These are phyloP conservation scores for Suillus alpinus DNA, from an alignment of 768 basidiomycete species.

Conservation along the genomic window DNA sequence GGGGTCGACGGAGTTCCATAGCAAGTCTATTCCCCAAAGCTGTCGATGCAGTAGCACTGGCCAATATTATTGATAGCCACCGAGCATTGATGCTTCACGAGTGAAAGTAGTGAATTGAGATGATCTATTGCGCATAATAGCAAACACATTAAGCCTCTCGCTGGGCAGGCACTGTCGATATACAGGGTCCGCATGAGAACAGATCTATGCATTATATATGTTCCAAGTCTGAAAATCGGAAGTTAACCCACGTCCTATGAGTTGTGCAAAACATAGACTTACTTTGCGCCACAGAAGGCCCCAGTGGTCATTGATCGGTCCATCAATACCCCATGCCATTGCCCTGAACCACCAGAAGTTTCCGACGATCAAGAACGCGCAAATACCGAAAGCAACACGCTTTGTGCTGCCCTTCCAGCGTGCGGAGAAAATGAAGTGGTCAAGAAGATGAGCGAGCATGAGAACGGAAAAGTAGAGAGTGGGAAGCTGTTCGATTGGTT, in stretches of 20 bases:
- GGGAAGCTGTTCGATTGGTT: slow-evolving; percentile 60
- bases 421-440: slow-evolving; percentile 89
- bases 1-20: not conserved
- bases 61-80: not conserved
- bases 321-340: slow-evolving; percentile 89
- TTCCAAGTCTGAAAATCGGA: slow-evolving; percentile 24
- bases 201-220: slow-evolving; percentile 25
- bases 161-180: not conserved
- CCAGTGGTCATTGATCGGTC: slow-evolving; percentile 76
- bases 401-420: slow-evolving; percentile 65
- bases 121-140: not conserved
- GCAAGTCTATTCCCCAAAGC: not conserved
- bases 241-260: slow-evolving; percentile 8
- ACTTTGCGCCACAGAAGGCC: slow-evolving; percentile 78
- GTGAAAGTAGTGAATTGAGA: not conserved
- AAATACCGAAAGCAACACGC: slow-evolving; percentile 63
- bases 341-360: slow-evolving; percentile 96
- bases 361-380: slow-evolving; percentile 57
- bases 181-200: not conserved
- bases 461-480: slow-evolving; percentile 96
- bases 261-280: slow-evolving; percentile 15
- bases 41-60: not conserved
- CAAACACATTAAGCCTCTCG: not conserved
- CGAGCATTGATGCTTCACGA: not conserved
- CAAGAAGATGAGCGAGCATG: slow-evolving; percentile 86